These are phyloP conservation scores for Skeletonema potamos DNA, from an alignment of 108 stramenopile species.

Conservation along the genomic window DNA sequence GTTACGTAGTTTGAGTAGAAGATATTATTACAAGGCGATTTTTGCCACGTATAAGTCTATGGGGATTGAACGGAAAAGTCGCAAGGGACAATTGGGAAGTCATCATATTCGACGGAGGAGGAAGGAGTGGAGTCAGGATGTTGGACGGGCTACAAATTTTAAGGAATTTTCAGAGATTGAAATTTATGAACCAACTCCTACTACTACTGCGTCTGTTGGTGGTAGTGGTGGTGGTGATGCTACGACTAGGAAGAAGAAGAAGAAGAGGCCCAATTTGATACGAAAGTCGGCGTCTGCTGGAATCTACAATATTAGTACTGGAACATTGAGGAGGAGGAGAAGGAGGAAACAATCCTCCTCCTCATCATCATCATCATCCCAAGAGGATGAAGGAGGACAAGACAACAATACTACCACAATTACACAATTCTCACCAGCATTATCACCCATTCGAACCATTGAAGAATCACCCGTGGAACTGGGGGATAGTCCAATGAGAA, in stretches of 20 bases:
- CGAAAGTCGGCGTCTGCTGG: neutral
- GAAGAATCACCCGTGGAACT: neutral
- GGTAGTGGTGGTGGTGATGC: neutral
- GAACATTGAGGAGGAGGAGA: neutral
- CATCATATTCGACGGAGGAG: conserved; percentile 41
- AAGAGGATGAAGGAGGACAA: too few relatives aligned
- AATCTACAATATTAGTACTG: neutral
- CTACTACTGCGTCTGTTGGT: neutral
- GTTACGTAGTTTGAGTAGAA: conserved; percentile 33
- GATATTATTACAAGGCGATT: conserved; percentile 35
- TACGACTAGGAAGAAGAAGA: neutral
- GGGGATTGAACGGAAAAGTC: neutral
- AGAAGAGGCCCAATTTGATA: neutral
- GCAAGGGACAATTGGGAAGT: neutral
- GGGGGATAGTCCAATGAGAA: conserved; percentile 15
- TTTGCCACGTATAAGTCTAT: neutral
- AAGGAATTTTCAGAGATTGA: conserved; percentile 67
- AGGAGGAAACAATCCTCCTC: neutral
- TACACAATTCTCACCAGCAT: neutral
- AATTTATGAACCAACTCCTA: conserved; percentile 40
- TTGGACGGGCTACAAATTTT: conserved; percentile 53
- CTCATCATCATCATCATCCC: neutral
- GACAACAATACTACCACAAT: neutral
- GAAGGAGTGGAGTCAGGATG: conserved; percentile 68
- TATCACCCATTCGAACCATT: neutral